phyloP scores from a whole-genome alignment of 2,329 filamentous ascomycete genomes.

The Exophiala oligosperma region DNA sequence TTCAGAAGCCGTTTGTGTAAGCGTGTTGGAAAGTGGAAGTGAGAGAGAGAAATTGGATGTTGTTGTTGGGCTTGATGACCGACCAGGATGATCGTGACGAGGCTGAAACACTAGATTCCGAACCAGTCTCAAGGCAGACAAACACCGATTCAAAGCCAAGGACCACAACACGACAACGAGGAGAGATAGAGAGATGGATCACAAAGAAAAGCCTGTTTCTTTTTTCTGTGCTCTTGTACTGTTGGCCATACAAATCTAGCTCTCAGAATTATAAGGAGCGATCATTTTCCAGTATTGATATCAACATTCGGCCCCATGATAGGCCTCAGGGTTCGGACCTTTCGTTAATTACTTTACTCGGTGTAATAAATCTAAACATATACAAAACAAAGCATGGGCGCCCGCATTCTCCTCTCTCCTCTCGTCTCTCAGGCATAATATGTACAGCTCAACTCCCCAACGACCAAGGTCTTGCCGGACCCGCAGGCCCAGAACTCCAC shows the following conservation, averaged over 20 bases:
- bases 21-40: background rate
- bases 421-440: constrained; percentile 2
- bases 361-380: too few relatives aligned
- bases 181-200: background rate
- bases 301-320: too few relatives aligned
- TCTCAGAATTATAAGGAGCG: too few relatives aligned
- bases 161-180: background rate
- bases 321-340: too few relatives aligned
- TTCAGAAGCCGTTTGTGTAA: too few relatives aligned
- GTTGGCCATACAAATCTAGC: too few relatives aligned
- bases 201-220: too few relatives aligned
- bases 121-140: background rate
- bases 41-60: background rate
- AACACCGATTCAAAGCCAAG: background rate
- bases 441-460: constrained; percentile 11
- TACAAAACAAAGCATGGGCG: too few relatives aligned
- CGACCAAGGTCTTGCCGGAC: constrained; percentile 1
- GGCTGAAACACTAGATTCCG: constrained; percentile 3
- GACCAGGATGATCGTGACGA: background rate
- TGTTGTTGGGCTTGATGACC: background rate
- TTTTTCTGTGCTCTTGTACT: too few relatives aligned
- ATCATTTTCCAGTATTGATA: too few relatives aligned
- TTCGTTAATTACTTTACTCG: too few relatives aligned
- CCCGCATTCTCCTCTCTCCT: background rate
- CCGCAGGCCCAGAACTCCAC: constrained; percentile 17